A percentile compares a stretch with the other conserved stretches of the same genome.
Conservation (phyloP, 2,329 filamentous ascomycete genomes). For the Sporothrix mexicana region DNA sequence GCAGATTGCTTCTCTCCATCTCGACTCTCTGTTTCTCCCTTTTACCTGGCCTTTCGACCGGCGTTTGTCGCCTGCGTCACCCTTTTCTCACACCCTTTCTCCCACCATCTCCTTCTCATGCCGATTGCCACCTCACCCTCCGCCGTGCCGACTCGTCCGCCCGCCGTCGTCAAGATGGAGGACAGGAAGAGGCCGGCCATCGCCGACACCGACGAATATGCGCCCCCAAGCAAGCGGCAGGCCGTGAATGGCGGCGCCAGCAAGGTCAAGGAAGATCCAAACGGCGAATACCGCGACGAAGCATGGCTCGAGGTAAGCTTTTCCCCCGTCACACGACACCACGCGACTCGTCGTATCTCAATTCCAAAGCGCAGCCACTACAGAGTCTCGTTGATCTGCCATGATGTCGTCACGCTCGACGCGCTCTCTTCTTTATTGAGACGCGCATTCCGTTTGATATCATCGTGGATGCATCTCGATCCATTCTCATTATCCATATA, state of each 20-base stretch:
- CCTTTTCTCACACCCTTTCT: constrained; percentile 41
- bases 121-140: constrained; percentile 78
- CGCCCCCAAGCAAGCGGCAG: constrained; percentile 90
- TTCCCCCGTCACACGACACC: constrained; percentile 42
- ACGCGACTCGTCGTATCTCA: constrained; percentile 38
- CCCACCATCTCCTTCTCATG: constrained; percentile 70
- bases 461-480: not conserved
- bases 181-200: constrained; percentile 96
- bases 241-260: constrained; percentile 77
- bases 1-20: not conserved
- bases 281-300: constrained; percentile 63
- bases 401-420: not conserved
- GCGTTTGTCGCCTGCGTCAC: constrained; percentile 22
- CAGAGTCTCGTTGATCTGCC: no score
- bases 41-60: constrained; percentile 24
- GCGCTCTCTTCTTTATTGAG: not conserved
- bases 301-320: constrained; percentile 68
- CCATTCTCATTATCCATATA: not conserved
- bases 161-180: constrained; percentile 94
- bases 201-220: constrained; percentile 78
- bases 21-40: not conserved
- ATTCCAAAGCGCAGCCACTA: not conserved
- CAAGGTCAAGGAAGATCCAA: constrained; percentile 59
- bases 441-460: not conserved
- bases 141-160: constrained; percentile 70